Base-by-base conservation (phyloP, 257 asterid species). In the Nicotiana tabacum region DNA sequence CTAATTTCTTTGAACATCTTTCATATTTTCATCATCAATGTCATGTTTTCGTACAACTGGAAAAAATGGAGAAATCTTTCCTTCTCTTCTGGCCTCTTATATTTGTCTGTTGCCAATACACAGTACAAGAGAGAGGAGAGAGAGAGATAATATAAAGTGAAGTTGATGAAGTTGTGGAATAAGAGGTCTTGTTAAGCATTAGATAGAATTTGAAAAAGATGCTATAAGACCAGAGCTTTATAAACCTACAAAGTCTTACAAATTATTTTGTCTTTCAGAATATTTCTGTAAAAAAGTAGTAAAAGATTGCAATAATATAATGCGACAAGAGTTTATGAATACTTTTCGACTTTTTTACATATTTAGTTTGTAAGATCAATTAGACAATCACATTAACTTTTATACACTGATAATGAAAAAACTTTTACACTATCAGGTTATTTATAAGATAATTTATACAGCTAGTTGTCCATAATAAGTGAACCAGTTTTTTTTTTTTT, bases 11-110 rank as follows among this genome's bases (percentile, higher is more conserved):
- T 37, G 43, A 37, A 37, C 43, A 6, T 37, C 8, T 37, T 39
- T 39, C 48, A 39, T 39, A 7, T 39, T 43, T 43, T 43, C 48
- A 43, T 43, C 35, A 55, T 79, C 58, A 10, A n/a, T 84, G 89
- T 89, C 94, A 92, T 88, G 90, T 84, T 76, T 85, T 51, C 81
- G 89, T 87, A 85, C 91, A 89, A 89, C 83, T 37, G 82, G 82
- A 80, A 37, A 85, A 88, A 77, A 89, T 21, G 67, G 29, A 33
- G 27, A 51, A 37, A 83, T 77, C 48, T 60, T 77, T 77, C n/a
- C 30, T 43, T 43, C 46, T 16, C 12, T 62, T 58, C 65, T 18
- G 12, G 9, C 61, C 21, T 56, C 62, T 57, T 18, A 18, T 6
- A 58, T 58, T 58, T 58, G 65, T 58, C 29, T 18, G 27, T 17